These are phyloP conservation scores for Chlorencoelia australis DNA, from an alignment of 2,329 filamentous ascomycete species.

Conservation along the genomic window DNA sequence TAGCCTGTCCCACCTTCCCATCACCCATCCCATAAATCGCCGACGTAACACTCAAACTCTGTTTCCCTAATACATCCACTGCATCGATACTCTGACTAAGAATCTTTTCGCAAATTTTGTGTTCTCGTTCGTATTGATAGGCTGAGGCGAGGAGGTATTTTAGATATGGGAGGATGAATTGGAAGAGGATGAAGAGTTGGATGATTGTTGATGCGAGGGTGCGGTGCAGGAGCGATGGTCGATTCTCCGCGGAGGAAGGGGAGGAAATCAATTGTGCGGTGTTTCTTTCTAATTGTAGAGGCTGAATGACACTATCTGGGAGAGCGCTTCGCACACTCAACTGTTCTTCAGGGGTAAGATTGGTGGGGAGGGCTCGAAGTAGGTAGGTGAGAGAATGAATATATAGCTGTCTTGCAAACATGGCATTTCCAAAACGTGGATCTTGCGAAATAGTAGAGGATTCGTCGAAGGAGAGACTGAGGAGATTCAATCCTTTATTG, in stretches of 20 bases:
- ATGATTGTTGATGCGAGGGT: conserved; percentile 46
- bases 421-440: conserved; percentile 27
- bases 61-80: conserved; percentile 42
- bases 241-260: conserved; percentile 14
- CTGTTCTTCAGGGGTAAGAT: conserved; percentile 46
- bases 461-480: conserved; percentile 37
- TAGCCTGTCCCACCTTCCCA: conserved; percentile 49
- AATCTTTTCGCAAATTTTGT: conserved; percentile 52
- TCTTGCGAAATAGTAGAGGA: conserved; percentile 27
- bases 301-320: conserved; percentile 28
- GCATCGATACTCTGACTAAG: conserved; percentile 41
- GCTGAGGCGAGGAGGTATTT: conserved; percentile 41
- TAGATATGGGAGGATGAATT: conserved; percentile 52
- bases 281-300: conserved; percentile 11
- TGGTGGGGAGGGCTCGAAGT: conserved; percentile 48
- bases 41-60: conserved; percentile 40
- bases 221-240: conserved; percentile 46
- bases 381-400: conserved; percentile 54
- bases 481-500: conserved; percentile 34
- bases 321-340: conserved; percentile 41
- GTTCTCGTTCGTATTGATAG: conserved; percentile 54
- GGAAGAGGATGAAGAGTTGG: conserved; percentile 47
- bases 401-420: conserved; percentile 52
- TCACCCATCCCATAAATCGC: conserved; percentile 51
- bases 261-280: neutral